phyloP scores from a whole-genome alignment of 768 basidiomycete genomes.

The Leucocoprinus sp. region DNA sequence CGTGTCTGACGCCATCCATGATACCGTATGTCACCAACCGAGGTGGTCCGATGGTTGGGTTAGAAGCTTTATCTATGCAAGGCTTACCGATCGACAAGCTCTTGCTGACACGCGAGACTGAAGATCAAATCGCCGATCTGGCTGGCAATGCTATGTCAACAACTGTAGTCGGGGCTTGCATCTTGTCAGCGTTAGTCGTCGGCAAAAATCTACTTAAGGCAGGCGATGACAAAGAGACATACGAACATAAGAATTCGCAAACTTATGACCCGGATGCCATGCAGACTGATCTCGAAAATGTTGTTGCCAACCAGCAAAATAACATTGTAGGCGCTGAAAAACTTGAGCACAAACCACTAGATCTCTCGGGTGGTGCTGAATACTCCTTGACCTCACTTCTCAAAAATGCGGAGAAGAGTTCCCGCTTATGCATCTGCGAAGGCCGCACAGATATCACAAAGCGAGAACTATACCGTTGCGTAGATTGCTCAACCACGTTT shows the following conservation, averaged over 20 bases:
- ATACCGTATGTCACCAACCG: constrained; percentile 95
- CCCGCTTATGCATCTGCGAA: constrained; percentile 85
- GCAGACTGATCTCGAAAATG: constrained; percentile 30
- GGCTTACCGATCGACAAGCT: constrained; percentile 91
- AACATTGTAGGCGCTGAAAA: constrained; percentile 35
- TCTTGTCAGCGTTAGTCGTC: constrained; percentile 71
- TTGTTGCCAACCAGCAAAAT: constrained; percentile 25
- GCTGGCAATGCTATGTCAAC: constrained; percentile 98
- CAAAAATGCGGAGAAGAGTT: constrained; percentile 54
- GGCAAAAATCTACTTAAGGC: constrained; percentile 58
- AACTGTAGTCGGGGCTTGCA: constrained; percentile 88
- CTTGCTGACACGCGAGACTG: constrained; percentile 84
- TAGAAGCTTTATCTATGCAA: constrained; percentile 90
- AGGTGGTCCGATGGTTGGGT: constrained; percentile 90
- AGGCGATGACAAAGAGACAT: constrained; percentile 57
- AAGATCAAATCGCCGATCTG: constrained; percentile 89
- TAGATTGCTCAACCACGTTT: constrained; percentile 69
- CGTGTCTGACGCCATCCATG: constrained; percentile 93
- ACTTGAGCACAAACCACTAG: constrained; percentile 54
- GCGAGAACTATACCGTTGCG: constrained; percentile 57
- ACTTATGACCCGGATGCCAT: constrained; percentile 25
- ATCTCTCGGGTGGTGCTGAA: constrained; percentile 50
- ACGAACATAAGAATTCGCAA: constrained; percentile 51
- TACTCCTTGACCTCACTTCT: constrained; percentile 50
- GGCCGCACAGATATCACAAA: constrained; percentile 74